Conservation (phyloP, 768 basidiomycete genomes). For the Artomyces pyxidatus region DNA sequence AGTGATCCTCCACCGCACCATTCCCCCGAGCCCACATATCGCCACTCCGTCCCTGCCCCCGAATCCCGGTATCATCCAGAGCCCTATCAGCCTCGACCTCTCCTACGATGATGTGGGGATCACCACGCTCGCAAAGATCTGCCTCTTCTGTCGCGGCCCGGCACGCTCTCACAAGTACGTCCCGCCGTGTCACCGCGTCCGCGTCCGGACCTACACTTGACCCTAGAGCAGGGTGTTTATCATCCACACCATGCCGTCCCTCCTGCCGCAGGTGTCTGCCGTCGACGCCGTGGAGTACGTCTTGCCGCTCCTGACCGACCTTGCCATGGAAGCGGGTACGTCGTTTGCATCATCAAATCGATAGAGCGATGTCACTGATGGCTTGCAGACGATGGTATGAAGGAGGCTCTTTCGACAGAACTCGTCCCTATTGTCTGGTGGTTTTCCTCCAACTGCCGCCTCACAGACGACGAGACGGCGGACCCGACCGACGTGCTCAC, state of each 20-base stretch:
- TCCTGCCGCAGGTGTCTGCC: constrained; percentile 52
- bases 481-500: constrained; percentile 17
- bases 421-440: constrained; percentile 85
- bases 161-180: constrained; percentile 49
- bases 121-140: constrained; percentile 84
- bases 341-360: constrained; percentile 5
- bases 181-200: constrained; percentile 18
- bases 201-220: background rate
- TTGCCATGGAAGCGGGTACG: constrained; percentile 82
- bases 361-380: background rate
- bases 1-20: background rate
- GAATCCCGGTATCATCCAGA: constrained; percentile 14
- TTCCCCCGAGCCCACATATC: background rate
- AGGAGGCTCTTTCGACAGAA: constrained; percentile 78
- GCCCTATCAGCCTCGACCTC: constrained; percentile 29
- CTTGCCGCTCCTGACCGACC: constrained; percentile 75
- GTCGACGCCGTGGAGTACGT: constrained; percentile 91
- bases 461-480: constrained; percentile 27
- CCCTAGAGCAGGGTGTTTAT: constrained; percentile 58
- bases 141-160: constrained; percentile 77
- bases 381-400: constrained; percentile 69
- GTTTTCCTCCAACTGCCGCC: constrained; percentile 71
- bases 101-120: constrained; percentile 71
- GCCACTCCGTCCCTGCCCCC: background rate
- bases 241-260: constrained; percentile 44